Evolutionary conservation across 805 yeast species (phyloP).

Genomic region (Kodamaea laetipori): DNA sequence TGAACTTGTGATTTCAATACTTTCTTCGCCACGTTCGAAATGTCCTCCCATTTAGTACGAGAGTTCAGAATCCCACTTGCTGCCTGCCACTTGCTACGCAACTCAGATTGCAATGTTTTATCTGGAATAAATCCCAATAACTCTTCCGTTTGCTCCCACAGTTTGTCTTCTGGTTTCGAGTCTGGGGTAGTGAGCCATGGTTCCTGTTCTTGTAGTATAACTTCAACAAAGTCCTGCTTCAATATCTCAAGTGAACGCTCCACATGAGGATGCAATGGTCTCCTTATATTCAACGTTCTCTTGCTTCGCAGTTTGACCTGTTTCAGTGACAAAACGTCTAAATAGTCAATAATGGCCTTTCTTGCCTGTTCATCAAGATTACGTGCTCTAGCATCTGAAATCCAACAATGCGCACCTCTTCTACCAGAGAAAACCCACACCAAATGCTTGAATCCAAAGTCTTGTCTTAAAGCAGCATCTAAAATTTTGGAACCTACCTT

Average conservation of each 20-base stretch:
- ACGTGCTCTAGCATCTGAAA: constrained; percentile 84
- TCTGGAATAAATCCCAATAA: constrained; percentile 67
- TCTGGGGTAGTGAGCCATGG: constrained; percentile 61
- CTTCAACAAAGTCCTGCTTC: constrained; percentile 60
- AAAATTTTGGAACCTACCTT: constrained; percentile 79
- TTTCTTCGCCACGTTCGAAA: constrained; percentile 53
- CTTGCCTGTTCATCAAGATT: constrained; percentile 70
- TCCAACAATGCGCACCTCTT: constrained; percentile 99
- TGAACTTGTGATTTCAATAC: constrained; percentile 48
- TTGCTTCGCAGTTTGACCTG: constrained; percentile 22
- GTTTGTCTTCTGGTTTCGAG: constrained; percentile 46
- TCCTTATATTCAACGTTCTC: constrained; percentile 55
- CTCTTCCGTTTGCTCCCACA: constrained; percentile 51
- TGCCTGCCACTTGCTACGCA: constrained; percentile 59
- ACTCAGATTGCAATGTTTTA: constrained; percentile 50
- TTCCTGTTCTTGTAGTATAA: constrained; percentile 79
- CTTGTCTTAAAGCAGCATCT: constrained; percentile 71
- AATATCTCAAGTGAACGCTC: constrained; percentile 72
- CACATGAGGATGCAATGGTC: constrained; percentile 90
- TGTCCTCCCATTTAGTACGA: constrained; percentile 79
- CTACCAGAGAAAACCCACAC: constrained; percentile 98
- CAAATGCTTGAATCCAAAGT: constrained; percentile 84
- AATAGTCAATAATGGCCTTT: constrained; percentile 77
- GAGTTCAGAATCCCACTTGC: constrained; percentile 39
- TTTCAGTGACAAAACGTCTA: constrained; percentile 66